A percentile compares a stretch with the other conserved stretches of the same genome.
These are phyloP conservation scores for Silene latifolia DNA, from an alignment of 148 eudicot species.

Conservation along the genomic window DNA sequence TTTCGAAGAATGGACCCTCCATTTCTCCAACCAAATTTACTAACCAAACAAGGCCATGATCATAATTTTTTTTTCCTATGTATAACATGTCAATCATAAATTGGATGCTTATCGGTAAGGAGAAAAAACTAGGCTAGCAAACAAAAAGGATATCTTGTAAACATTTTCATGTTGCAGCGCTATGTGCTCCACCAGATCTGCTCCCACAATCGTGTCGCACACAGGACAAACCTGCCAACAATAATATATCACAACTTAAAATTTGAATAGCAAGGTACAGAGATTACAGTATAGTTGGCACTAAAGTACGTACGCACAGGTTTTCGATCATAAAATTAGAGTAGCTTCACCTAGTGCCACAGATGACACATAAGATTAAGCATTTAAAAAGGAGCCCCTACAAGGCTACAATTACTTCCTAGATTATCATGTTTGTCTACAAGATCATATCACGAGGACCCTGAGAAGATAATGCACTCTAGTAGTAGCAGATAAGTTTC, in stretches of 20 bases:
- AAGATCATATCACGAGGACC: not conserved
- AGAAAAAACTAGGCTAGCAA: not conserved
- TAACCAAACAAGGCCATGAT: not conserved
- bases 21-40: not conserved
- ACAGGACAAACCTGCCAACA: slow-evolving; percentile 54
- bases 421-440: not conserved
- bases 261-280: not conserved
- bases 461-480: not conserved
- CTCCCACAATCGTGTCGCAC: slow-evolving; percentile 40
- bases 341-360: not conserved
- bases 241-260: not conserved
- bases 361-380: not conserved
- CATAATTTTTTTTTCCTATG: no score
- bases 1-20: not conserved
- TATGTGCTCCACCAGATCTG: slow-evolving; percentile 49
- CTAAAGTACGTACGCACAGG: not conserved
- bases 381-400: not conserved
- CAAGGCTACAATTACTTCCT: not conserved
- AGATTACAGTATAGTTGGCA: not conserved
- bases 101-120: not conserved
- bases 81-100: not conserved
- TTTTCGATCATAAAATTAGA: not conserved
- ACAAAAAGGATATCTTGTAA: slow-evolving; percentile 55
- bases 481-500: not conserved
- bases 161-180: slow-evolving; percentile 48